Evolutionary conservation across 176 grass and related monocot species (phyloP).

Genomic region (Carex myosuroides): DNA sequence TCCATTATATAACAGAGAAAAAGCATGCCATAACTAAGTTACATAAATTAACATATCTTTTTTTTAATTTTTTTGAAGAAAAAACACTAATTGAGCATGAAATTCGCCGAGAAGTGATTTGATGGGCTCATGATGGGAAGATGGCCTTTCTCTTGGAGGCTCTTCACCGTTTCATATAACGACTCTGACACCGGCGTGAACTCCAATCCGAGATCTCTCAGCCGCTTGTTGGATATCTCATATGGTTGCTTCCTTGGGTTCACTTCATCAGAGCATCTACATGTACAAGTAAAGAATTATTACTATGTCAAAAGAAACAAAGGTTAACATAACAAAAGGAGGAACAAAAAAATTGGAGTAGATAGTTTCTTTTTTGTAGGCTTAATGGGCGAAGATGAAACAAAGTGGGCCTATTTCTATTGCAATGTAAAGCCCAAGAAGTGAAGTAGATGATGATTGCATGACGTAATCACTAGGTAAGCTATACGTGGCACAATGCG

Average conservation of each 20-base stretch:
- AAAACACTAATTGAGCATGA: conserved; percentile 11
- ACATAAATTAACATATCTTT: neutral
- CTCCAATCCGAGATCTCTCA: conserved; percentile 53
- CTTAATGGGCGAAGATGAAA: neutral
- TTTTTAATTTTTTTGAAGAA: neutral
- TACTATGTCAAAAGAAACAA: neutral
- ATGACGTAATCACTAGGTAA: neutral
- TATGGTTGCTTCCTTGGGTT: conserved; percentile 68
- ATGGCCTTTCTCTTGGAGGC: conserved; percentile 76
- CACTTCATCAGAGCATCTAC: conserved; percentile 74
- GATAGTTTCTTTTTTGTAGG: neutral
- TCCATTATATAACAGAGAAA: neutral
- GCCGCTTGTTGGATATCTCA: conserved; percentile 64
- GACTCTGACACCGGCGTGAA: conserved; percentile 56
- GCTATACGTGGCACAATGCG: neutral
- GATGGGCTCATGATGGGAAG: conserved; percentile 34
- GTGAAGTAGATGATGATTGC: neutral
- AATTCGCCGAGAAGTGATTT: conserved; percentile 13
- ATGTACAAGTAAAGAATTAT: neutral
- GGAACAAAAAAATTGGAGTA: neutral
- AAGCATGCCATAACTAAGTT: neutral
- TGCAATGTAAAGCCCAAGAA: neutral
- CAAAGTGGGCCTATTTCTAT: neutral
- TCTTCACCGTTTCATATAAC: conserved; percentile 61
- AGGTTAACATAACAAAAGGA: neutral